phyloP scores from a whole-genome alignment of 176 grass and related monocot species.

The Stipa capillata region DNA sequence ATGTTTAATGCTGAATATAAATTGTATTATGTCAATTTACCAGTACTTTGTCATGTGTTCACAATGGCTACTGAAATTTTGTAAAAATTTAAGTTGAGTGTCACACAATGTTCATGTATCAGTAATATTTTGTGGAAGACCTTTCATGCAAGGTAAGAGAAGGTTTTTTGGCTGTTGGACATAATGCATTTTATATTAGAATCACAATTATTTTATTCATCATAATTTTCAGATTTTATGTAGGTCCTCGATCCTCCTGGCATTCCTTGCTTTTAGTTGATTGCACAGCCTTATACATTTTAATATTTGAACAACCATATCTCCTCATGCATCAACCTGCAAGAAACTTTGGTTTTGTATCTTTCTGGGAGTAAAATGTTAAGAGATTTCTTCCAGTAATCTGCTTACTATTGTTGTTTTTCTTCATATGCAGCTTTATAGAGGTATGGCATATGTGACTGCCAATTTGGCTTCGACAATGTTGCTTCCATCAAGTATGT shows the following conservation, averaged over 20 bases:
- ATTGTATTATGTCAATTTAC: neutral
- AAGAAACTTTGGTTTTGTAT: neutral
- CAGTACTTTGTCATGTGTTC: neutral
- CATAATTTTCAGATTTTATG: neutral
- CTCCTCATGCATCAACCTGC: neutral
- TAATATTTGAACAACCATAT: neutral
- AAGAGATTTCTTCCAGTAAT: neutral
- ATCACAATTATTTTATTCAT: neutral
- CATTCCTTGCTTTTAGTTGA: neutral
- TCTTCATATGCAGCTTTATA: neutral
- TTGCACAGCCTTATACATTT: neutral
- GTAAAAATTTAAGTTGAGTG: neutral
- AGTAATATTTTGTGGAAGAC: neutral
- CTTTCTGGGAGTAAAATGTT: neutral
- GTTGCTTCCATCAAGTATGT: constrained; percentile 2
- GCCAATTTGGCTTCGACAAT: neutral
- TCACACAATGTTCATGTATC: neutral
- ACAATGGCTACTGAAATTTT: neutral
- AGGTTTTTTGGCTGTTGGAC: neutral
- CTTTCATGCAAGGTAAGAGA: neutral
- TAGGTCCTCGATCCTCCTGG: neutral
- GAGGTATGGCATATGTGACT: neutral
- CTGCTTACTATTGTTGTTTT: neutral
- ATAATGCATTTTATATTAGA: neutral
- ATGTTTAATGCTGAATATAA: neutral